Conservation (phyloP, 176 grass and related monocot genomes). For the Dactylis glomerata region DNA sequence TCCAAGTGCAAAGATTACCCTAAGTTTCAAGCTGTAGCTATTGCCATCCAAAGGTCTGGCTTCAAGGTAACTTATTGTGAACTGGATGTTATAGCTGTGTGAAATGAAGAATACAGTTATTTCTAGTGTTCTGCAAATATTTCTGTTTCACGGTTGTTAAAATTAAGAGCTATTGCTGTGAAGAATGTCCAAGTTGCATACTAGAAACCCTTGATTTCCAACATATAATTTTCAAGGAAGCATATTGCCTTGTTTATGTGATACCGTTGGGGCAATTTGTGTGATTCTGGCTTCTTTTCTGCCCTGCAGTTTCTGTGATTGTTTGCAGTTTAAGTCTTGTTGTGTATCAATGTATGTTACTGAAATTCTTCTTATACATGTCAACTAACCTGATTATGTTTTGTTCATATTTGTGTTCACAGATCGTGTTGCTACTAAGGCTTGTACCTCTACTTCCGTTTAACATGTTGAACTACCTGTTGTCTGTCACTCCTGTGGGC, state of each 20-base stretch:
- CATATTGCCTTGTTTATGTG: not conserved
- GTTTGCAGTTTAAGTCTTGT: not conserved
- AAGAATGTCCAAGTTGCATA: not conserved
- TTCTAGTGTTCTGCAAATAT: not conserved
- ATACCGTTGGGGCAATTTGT: not conserved
- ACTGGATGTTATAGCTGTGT: not conserved
- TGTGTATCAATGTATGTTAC: not conserved
- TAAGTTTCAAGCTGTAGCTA: slow-evolving; percentile 96
- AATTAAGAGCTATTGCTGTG: not conserved
- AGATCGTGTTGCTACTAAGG: slow-evolving; percentile 92
- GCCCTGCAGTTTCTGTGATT: not conserved
- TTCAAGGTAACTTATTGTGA: slow-evolving; percentile 75
- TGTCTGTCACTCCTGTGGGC: slow-evolving; percentile 98
- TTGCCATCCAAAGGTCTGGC: slow-evolving; percentile 97
- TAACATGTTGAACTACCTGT: slow-evolving; percentile 99
- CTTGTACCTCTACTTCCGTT: slow-evolving; percentile 97
- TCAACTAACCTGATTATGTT: slow-evolving; percentile 15
- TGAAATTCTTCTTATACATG: not conserved
- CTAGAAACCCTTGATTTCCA: not conserved
- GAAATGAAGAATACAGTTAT: not conserved
- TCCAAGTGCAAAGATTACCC: slow-evolving; percentile 95
- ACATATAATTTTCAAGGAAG: slow-evolving; percentile 5
- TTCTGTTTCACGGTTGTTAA: slow-evolving; percentile 3
- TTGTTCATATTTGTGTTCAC: slow-evolving; percentile 24
- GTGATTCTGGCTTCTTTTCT: not conserved